These are phyloP conservation scores for Pleurotus salmoneostramineus DNA, from an alignment of 768 basidiomycete species.

Conservation along the genomic window DNA sequence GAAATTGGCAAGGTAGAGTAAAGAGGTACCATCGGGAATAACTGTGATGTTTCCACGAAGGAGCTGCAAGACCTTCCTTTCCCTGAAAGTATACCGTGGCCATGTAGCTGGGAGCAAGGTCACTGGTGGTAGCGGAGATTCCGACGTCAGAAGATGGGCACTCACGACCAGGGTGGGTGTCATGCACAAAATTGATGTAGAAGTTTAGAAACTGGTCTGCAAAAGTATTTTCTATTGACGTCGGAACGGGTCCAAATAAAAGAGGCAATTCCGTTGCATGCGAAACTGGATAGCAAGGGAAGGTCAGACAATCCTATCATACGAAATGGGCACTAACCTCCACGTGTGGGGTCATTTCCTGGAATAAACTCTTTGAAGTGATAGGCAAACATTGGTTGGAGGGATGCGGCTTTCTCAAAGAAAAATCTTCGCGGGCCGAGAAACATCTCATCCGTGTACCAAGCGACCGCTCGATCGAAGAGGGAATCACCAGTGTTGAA, in stretches of 20 bases:
- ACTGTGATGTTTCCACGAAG: slow-evolving; percentile 48
- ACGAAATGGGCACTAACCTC: slow-evolving; percentile 31
- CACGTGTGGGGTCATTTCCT: slow-evolving; percentile 40
- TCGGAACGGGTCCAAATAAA: slow-evolving; percentile 45
- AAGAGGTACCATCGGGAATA: slow-evolving; percentile 45
- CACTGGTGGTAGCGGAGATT: too few species aligned
- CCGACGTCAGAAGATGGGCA: background rate
- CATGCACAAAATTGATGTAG: slow-evolving; percentile 53
- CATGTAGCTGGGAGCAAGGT: slow-evolving; percentile 32
- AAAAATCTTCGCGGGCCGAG: slow-evolving; percentile 46
- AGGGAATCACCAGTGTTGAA: slow-evolving; percentile 60
- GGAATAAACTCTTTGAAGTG: slow-evolving; percentile 57
- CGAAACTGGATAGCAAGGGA: too few species aligned
- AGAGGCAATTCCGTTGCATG: slow-evolving; percentile 47
- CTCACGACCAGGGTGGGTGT: slow-evolving; percentile 53
- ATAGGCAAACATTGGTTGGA: slow-evolving; percentile 50
- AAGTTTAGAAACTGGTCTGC: slow-evolving; percentile 46
- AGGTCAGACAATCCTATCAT: background rate
- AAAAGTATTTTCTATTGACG: slow-evolving; percentile 36
- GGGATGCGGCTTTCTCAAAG: slow-evolving; percentile 40
- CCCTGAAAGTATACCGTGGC: slow-evolving; percentile 35
- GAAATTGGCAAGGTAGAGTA: too few species aligned
- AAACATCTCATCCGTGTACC: slow-evolving; percentile 60
- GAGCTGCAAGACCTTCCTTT: slow-evolving; percentile 42
- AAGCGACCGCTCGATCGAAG: slow-evolving; percentile 51